Conservation (phyloP, 257 asterid genomes). For the Eustoma russellianum region DNA sequence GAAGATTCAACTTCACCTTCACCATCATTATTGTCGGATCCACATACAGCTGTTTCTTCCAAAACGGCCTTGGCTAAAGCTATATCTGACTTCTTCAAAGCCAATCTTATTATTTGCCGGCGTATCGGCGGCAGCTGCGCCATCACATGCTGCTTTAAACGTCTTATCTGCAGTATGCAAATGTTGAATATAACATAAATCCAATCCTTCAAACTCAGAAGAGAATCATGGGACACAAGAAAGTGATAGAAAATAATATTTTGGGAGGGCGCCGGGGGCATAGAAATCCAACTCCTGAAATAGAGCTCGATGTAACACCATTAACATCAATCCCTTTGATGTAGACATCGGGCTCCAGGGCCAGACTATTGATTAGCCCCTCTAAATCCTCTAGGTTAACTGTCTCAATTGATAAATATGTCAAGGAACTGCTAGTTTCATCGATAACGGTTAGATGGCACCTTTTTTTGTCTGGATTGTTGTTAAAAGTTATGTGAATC, state of each 20-base stretch:
- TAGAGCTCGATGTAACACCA: too few species aligned
- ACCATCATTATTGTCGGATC: constrained; percentile 33
- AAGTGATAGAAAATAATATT: background rate
- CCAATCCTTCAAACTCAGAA: constrained; percentile 1
- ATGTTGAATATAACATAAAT: constrained; percentile 8
- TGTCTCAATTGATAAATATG: too few species aligned
- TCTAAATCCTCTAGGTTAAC: too few species aligned
- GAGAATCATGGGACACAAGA: background rate
- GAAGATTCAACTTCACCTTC: constrained; percentile 42
- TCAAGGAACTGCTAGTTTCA: too few species aligned
- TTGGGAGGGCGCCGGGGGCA: too few species aligned
- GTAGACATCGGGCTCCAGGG: too few species aligned
- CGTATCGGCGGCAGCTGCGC: constrained; percentile 84
- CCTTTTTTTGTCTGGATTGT: too few species aligned
- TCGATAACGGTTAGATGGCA: too few species aligned
- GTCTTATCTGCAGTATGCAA: constrained; percentile 59
- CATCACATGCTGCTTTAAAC: constrained; percentile 84
- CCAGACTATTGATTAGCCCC: too few species aligned
- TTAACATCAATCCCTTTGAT: too few species aligned
- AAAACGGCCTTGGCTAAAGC: constrained; percentile 53
- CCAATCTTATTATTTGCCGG: constrained; percentile 70
- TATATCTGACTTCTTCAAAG: constrained; percentile 59
- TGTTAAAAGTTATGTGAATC: too few species aligned
- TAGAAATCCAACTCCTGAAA: too few species aligned
- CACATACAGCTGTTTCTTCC: constrained; percentile 35